Evolutionary conservation across 768 basidiomycete genomes (phyloP).

Genomic region (Exsudoporus frostii): DNA sequence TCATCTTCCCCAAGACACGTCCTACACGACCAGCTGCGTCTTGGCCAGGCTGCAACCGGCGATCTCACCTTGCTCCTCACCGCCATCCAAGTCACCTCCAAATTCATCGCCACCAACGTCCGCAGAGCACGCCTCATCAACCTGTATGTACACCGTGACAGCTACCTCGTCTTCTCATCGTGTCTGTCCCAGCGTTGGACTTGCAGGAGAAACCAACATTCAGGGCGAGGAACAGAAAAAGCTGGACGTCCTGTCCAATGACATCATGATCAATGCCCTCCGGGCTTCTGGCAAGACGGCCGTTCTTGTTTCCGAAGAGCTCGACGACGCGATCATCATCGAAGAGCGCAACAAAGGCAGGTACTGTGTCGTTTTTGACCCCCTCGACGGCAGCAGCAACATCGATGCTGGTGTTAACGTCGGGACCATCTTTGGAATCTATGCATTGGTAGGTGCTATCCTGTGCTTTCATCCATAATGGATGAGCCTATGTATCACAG

Average conservation of each 20-base stretch:
- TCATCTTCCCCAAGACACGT: slow-evolving; percentile 61
- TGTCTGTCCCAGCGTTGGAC: slow-evolving; percentile 68
- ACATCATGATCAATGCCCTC: slow-evolving; percentile 98
- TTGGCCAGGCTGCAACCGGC: slow-evolving; percentile 83
- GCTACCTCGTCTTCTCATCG: neutral
- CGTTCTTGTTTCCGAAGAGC: slow-evolving; percentile 95
- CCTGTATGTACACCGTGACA: slow-evolving; percentile 54
- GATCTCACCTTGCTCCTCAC: slow-evolving; percentile 93
- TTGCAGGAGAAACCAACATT: slow-evolving; percentile 94
- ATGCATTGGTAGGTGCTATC: slow-evolving; percentile 67
- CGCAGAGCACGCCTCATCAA: slow-evolving; percentile 96
- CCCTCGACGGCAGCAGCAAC: slow-evolving; percentile 93
- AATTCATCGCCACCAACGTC: slow-evolving; percentile 98
- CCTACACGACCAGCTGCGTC: slow-evolving; percentile 76
- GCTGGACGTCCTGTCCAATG: slow-evolving; percentile 94
- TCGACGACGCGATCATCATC: slow-evolving; percentile 90
- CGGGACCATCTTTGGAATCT: slow-evolving; percentile 96
- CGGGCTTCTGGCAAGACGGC: slow-evolving; percentile 95
- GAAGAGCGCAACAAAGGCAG: slow-evolving; percentile 75
- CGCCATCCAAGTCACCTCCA: slow-evolving; percentile 93
- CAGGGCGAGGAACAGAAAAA: slow-evolving; percentile 99
- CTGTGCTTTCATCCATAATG: neutral
- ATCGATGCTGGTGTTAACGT: slow-evolving; percentile 99
- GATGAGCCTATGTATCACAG: slow-evolving; percentile 37
- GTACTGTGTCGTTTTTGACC: slow-evolving; percentile 99